Conservation (phyloP, 75 land plant species). For the Pseudotsuga menziesii region DNA sequence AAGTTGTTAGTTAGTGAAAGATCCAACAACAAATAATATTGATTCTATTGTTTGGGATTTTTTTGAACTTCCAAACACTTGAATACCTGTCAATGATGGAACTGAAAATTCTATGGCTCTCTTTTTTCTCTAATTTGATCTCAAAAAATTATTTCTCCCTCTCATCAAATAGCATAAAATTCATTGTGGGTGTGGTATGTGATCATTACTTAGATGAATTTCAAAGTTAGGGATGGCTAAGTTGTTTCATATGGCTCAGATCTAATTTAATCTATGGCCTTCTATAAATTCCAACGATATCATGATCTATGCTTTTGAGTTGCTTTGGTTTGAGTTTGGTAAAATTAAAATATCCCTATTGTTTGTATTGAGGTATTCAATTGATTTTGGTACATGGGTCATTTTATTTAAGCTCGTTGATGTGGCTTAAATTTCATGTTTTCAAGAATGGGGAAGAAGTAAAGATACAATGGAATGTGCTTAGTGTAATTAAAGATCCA, state of each 20-base stretch:
- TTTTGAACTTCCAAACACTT: too few species aligned
- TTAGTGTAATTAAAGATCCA: conserved; percentile 89
- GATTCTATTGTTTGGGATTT: too few species aligned
- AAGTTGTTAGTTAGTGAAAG: too few species aligned
- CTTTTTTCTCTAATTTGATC: neutral
- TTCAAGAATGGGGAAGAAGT: conserved; percentile 96
- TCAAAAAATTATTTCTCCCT: neutral
- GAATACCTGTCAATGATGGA: neutral
- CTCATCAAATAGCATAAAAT: neutral
- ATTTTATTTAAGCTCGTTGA: too few species aligned
- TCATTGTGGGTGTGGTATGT: neutral
- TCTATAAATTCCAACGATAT: neutral
- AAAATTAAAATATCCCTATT: neutral
- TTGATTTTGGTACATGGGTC: neutral
- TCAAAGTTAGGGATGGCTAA: neutral
- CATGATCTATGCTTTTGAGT: neutral
- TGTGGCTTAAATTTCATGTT: conserved; percentile 39
- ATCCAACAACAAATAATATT: too few species aligned
- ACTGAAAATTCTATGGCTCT: too few species aligned
- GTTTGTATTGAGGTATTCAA: neutral
- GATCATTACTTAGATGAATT: neutral
- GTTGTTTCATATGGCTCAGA: neutral
- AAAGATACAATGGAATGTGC: conserved; percentile 92
- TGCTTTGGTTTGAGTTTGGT: neutral
- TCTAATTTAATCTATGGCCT: neutral